Evolutionary conservation across 352 stramenopile species (phyloP).

Genomic region (Globisporangium uncinulatum): DNA sequence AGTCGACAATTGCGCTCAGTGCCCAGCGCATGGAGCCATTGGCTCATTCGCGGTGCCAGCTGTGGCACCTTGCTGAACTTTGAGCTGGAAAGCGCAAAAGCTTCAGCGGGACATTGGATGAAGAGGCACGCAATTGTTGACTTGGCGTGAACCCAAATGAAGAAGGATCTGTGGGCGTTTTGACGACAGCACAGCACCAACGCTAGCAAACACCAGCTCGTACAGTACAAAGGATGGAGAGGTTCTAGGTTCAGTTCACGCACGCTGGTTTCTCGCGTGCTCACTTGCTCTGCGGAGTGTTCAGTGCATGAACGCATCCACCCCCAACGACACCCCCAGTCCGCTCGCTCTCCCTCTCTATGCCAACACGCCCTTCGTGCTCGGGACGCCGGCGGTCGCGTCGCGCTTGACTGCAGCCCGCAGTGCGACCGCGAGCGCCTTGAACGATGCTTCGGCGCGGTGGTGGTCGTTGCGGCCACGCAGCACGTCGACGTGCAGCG

Average conservation of each 20-base stretch:
- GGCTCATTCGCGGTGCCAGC: too few species aligned
- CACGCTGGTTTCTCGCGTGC: background rate
- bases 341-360: constrained; percentile 17
- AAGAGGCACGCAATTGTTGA: constrained; percentile 13
- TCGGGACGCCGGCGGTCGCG: constrained; percentile 79
- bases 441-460: constrained; percentile 90
- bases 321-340: background rate
- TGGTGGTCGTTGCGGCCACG: constrained; percentile 92
- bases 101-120: constrained; percentile 12
- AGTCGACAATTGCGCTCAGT: too few species aligned
- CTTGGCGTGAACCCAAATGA: background rate
- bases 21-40: too few species aligned
- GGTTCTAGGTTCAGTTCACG: too few species aligned
- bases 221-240: too few species aligned
- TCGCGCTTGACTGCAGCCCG: constrained; percentile 75
- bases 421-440: constrained; percentile 85
- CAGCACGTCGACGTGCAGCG: constrained; percentile 91
- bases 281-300: background rate
- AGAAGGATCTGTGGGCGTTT: too few species aligned
- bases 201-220: too few species aligned
- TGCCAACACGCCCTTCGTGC: constrained; percentile 89
- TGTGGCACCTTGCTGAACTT: too few species aligned
- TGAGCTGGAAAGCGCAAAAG: constrained; percentile 3
- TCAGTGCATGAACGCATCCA: background rate
- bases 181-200: too few species aligned